Evolutionary conservation across 1,139 yeast genomes (phyloP).

Genomic region (Hansenula sp.): DNA sequence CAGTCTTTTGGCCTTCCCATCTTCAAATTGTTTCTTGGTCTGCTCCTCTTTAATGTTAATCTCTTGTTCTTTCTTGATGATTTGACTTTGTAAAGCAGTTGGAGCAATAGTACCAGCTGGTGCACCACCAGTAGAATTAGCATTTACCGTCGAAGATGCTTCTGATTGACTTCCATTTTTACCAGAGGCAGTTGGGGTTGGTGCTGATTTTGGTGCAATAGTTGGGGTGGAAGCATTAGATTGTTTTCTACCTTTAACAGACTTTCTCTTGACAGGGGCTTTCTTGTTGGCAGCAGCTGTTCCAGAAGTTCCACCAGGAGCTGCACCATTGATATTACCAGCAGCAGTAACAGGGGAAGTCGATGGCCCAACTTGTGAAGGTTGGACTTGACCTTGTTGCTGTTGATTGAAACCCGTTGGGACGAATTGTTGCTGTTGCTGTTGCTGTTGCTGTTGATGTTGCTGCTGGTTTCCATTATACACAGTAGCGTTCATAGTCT

Average conservation of each 20-base stretch:
- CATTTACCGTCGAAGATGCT: not conserved
- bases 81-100: slow-evolving; percentile 12
- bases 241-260: slow-evolving; percentile 13
- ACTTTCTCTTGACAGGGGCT: slow-evolving; percentile 17
- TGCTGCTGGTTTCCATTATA: slow-evolving; percentile 5
- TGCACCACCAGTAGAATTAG: not conserved
- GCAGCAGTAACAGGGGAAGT: not conserved
- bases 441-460: not conserved
- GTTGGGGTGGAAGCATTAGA: slow-evolving; percentile 14
- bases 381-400: not conserved
- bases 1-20: slow-evolving; percentile 16
- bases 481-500: slow-evolving; percentile 11
- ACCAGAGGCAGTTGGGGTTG: slow-evolving; percentile 11
- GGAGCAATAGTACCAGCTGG: not conserved
- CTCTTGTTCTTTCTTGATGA: slow-evolving; percentile 23
- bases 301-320: slow-evolving; percentile 19
- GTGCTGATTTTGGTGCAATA: slow-evolving; percentile 11
- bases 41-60: slow-evolving; percentile 14
- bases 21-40: slow-evolving; percentile 13
- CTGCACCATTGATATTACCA: slow-evolving; percentile 16
- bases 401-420: slow-evolving; percentile 6
- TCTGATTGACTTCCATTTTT: not conserved
- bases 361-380: too few species aligned
- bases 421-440: slow-evolving; percentile 10
- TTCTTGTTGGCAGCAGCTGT: slow-evolving; percentile 19